phyloP scores from a whole-genome alignment of 129 eudicot genomes.

The Rutidosis leptorrhynchoides region DNA sequence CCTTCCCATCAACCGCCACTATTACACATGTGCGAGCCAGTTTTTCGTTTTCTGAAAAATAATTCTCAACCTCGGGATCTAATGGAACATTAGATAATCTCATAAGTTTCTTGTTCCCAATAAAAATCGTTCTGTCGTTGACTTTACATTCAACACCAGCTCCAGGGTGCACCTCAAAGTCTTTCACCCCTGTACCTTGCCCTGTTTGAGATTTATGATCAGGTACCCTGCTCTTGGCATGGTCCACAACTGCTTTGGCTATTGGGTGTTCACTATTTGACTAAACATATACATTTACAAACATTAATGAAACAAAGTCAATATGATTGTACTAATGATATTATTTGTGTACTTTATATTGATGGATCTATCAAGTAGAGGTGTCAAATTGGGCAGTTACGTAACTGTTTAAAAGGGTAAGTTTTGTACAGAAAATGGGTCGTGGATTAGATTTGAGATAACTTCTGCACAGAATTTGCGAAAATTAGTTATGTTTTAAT shows the following conservation, averaged over 20 bases:
- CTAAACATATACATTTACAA: constrained; percentile 17
- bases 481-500: background rate
- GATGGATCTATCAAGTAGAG: constrained; percentile 6
- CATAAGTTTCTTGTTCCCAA: constrained; percentile 55
- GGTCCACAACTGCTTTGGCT: constrained; percentile 41
- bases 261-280: constrained; percentile 44
- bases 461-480: background rate
- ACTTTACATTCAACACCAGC: constrained; percentile 41
- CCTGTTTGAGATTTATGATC: constrained; percentile 24
- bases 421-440: background rate
- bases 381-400: background rate
- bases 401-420: background rate
- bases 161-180: constrained; percentile 39
- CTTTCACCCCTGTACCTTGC: constrained; percentile 25
- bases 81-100: constrained; percentile 29
- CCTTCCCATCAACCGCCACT: constrained; percentile 41
- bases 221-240: constrained; percentile 19
- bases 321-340: background rate
- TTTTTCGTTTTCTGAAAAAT: constrained; percentile 41
- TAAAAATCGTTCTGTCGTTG: constrained; percentile 31
- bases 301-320: constrained; percentile 1
- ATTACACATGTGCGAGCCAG: constrained; percentile 51
- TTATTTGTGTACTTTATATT: background rate
- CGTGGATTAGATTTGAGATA: background rate
- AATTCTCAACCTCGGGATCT: constrained; percentile 37